Conservation (phyloP, 164 flowering plant species). For the Echeveria elegans region DNA sequence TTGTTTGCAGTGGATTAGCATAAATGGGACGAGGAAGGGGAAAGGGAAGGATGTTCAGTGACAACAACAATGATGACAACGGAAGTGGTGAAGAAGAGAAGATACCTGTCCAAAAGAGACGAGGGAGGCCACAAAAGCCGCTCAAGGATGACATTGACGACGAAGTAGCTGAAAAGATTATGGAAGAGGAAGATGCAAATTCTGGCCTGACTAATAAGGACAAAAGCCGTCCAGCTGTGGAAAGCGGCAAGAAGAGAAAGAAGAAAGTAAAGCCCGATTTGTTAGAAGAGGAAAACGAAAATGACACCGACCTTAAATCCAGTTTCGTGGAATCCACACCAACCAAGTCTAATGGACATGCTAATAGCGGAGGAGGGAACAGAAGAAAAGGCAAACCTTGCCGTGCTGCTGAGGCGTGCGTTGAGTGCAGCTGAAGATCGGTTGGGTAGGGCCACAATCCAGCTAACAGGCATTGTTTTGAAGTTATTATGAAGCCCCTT, state of each 20-base stretch:
- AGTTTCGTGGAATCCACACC: slow-evolving; percentile 26
- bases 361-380: slow-evolving; percentile 58
- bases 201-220: slow-evolving; percentile 24
- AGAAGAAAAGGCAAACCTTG: slow-evolving; percentile 75
- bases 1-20: slow-evolving; percentile 12
- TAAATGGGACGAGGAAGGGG: slow-evolving; percentile 82
- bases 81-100: slow-evolving; percentile 72
- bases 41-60: slow-evolving; percentile 54
- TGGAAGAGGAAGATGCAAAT: slow-evolving; percentile 28
- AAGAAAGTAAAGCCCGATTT: slow-evolving; percentile 31
- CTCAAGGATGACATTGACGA: slow-evolving; percentile 56
- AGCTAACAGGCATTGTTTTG: neutral
- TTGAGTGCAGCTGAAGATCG: slow-evolving; percentile 67
- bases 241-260: slow-evolving; percentile 59
- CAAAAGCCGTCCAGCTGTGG: slow-evolving; percentile 20
- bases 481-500: neutral
- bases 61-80: slow-evolving; percentile 41
- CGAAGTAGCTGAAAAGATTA: slow-evolving; percentile 42
- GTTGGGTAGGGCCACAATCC: slow-evolving; percentile 1
- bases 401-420: slow-evolving; percentile 80
- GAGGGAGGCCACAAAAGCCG: slow-evolving; percentile 78
- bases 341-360: slow-evolving; percentile 44
- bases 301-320: slow-evolving; percentile 30
- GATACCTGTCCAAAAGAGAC: slow-evolving; percentile 58
- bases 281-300: slow-evolving; percentile 59